phyloP scores from a whole-genome alignment of 164 flowering plant genomes.

The Vitis labrusca region DNA sequence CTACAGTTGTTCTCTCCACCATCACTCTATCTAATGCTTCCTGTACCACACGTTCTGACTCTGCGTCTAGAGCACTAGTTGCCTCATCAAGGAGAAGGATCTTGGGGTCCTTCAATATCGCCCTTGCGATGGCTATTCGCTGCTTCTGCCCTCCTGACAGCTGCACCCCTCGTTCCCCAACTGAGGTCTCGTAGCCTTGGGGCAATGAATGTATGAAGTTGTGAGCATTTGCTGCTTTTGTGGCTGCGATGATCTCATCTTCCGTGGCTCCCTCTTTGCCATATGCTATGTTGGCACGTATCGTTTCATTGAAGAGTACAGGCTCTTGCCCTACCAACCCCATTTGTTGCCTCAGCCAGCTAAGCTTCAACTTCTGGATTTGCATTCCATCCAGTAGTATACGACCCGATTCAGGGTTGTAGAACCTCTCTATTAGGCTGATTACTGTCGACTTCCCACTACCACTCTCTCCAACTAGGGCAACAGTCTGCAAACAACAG shows the following conservation, averaged over 20 bases:
- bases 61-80: no score
- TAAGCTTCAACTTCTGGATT: neutral
- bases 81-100: no score
- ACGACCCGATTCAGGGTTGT: neutral
- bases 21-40: neutral
- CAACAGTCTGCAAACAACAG: neutral
- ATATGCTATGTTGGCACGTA: neutral
- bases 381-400: neutral
- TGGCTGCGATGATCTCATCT: neutral
- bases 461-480: no score
- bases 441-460: no score
- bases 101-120: no score
- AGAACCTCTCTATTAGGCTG: neutral
- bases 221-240: neutral
- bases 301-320: neutral
- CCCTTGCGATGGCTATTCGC: no score
- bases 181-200: neutral
- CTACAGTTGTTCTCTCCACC: neutral
- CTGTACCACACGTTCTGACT: no score
- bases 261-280: neutral
- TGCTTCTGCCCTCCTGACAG: neutral
- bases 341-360: neutral
- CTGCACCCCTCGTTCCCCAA: neutral
- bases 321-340: neutral
- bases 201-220: neutral